Evolutionary conservation across 2,329 filamentous ascomycete species (phyloP).

Genomic region (Rhynchosporium graminicola): DNA sequence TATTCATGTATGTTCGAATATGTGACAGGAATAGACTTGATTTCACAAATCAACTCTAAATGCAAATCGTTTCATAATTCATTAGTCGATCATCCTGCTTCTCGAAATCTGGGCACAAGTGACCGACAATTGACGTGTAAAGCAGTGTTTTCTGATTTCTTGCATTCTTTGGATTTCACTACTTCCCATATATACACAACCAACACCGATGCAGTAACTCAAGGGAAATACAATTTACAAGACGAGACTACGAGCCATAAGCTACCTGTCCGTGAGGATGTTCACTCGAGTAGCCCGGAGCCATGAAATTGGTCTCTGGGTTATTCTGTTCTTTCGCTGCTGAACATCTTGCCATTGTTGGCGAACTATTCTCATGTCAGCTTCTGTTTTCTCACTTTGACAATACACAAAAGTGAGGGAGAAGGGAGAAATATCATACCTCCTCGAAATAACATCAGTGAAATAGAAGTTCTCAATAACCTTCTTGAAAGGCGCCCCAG

Average conservation of each 20-base stretch:
- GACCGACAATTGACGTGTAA: background rate
- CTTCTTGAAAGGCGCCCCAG: conserved; percentile 74
- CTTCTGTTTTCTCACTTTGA: conserved; percentile 7
- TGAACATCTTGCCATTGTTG: conserved; percentile 97
- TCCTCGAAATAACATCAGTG: conserved; percentile 94
- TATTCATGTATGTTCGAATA: conserved; percentile 29
- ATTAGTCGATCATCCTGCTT: background rate
- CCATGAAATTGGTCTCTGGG: conserved; percentile 78
- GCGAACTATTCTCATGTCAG: conserved; percentile 62
- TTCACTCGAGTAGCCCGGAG: conserved; percentile 55
- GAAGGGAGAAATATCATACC: conserved; percentile 54
- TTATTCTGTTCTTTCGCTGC: conserved; percentile 85
- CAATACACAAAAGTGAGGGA: background rate
- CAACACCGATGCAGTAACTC: conserved; percentile 36
- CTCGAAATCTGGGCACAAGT: background rate
- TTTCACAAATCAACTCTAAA: conserved; percentile 9
- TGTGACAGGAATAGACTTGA: conserved; percentile 22
- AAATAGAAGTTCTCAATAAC: conserved; percentile 97
- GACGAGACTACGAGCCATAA: conserved; percentile 39
- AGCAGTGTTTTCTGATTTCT: conserved; percentile 9
- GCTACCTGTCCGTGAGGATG: conserved; percentile 38
- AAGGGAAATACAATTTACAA: conserved; percentile 36
- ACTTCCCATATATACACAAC: conserved; percentile 42
- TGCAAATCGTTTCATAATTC: background rate
- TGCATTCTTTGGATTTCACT: conserved; percentile 36